phyloP scores from a whole-genome alignment of 345 rosid species.

The Mallotus nudiflorus region DNA sequence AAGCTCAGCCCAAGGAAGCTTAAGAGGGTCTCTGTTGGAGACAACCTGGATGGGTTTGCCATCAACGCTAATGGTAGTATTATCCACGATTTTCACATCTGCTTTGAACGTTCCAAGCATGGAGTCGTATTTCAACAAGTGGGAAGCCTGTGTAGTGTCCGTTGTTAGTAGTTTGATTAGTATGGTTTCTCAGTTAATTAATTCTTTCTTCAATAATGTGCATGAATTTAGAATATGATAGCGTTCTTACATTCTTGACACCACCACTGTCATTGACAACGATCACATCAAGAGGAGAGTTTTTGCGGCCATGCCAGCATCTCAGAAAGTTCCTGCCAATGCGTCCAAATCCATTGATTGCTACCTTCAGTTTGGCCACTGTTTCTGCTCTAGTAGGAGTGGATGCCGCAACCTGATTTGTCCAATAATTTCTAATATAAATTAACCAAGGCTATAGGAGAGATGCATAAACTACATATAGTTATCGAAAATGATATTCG shows the following conservation, averaged over 20 bases:
- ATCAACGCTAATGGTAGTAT: constrained; percentile 82
- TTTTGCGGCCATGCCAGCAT: constrained; percentile 96
- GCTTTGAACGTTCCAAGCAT: constrained; percentile 96
- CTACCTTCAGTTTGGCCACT: constrained; percentile 89
- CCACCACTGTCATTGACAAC: constrained; percentile 98
- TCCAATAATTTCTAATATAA: not conserved
- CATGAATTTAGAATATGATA: not conserved
- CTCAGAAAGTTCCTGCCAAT: constrained; percentile 97
- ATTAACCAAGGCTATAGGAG: not conserved
- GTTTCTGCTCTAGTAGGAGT: constrained; percentile 60
- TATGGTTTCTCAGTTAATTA: not conserved
- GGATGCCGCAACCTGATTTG: constrained; percentile 47
- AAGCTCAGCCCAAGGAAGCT: constrained; percentile 98
- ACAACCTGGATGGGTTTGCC: constrained; percentile 88
- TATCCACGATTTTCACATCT: constrained; percentile 78
- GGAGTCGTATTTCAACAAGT: constrained; percentile 93
- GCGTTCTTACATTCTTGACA: constrained; percentile 80
- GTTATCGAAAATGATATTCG: too few relatives aligned
- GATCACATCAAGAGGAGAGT: constrained; percentile 90
- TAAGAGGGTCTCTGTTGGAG: constrained; percentile 87
- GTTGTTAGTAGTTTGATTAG: not conserved
- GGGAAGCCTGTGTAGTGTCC: constrained; percentile 74
- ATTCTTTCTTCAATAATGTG: not conserved
- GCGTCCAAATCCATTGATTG: constrained; percentile 94
- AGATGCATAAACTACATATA: too few relatives aligned